Percentiles rank a stretch among this genome's conserved stretches.
These are phyloP conservation scores for Leccinum disarticulatum DNA, from an alignment of 768 basidiomycete genomes.

Conservation along the genomic window DNA sequence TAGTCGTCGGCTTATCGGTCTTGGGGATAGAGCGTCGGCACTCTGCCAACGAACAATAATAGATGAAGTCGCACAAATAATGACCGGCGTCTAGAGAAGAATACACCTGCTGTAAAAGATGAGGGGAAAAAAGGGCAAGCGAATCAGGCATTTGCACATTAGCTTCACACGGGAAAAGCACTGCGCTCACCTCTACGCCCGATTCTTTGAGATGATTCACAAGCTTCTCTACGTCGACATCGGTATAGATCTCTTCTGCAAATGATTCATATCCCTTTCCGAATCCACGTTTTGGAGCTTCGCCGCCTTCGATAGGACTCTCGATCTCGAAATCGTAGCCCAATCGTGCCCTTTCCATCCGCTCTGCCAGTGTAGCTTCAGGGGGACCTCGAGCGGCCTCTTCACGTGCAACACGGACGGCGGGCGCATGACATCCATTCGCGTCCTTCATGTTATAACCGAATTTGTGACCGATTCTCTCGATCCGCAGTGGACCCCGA, in stretches of 20 bases:
- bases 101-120: conserved; percentile 53
- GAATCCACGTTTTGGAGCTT: conserved; percentile 36
- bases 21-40: conserved; percentile 44
- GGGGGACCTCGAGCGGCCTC: conserved; percentile 21
- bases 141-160: conserved; percentile 8
- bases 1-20: conserved; percentile 32
- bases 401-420: conserved; percentile 32
- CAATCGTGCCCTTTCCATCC: conserved; percentile 30
- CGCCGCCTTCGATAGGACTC: conserved; percentile 26
- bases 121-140: background rate
- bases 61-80: conserved; percentile 75
- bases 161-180: background rate
- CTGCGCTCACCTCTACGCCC: conserved; percentile 32
- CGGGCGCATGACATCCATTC: conserved; percentile 53
- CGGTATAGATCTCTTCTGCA: conserved; percentile 37
- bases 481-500: conserved; percentile 61
- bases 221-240: conserved; percentile 36
- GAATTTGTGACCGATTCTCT: conserved; percentile 63
- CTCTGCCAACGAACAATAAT: conserved; percentile 75
- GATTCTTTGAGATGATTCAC: conserved; percentile 35
- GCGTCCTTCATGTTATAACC: conserved; percentile 72
- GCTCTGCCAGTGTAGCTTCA: conserved; percentile 26
- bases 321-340: conserved; percentile 31
- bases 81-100: conserved; percentile 76
- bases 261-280: conserved; percentile 38